Base-by-base conservation (phyloP, 192 early-diverging fungal species). In the Physocladia obscura region DNA sequence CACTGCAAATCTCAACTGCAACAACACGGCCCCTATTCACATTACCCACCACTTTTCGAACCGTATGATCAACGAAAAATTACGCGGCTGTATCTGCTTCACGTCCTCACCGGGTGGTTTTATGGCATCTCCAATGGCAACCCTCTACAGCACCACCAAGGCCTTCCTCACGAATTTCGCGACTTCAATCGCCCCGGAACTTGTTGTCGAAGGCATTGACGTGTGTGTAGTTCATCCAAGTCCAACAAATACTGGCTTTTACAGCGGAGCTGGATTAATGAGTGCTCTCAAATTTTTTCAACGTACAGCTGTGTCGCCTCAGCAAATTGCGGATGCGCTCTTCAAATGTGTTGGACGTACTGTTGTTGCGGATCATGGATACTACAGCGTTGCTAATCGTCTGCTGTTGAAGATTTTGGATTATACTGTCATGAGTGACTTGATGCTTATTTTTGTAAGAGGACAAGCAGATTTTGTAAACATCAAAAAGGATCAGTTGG, bases 201-300 rank as follows among this genome's bases (percentile, higher is more conserved):
- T 77, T 22, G 36, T 54, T 3, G 69, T 74, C 49, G 71, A 74
- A 27, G 77, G 79, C 47, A 81, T 87, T 73, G 85, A 87, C 61
- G 75, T 85, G 24, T 60, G 82, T 49, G 85, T 84, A 37, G 65
- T 87, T 62, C 84, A 87, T 58, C 84, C 84, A 74, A 72, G 29
- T 82, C 85, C 58, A 81, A 81, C 62, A 57, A 52, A 77, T 37
- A 85, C 85, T 60, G 82, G 79, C 49, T 87, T 87, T 55, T 87
- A 84, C 62, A 54, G 76, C 37, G 84, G 84, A 34, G 80, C 80
- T 30, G 78, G 81, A 27, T 68, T 75, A 39, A 13, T 44, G 40
- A 13, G 11, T 44, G 40, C 40, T 44, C 40, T 85, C 13, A 49
- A 57, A 15, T 54, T 71, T 22, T 71, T 81, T 30, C 74, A 81